phyloP scores from a whole-genome alignment of 2,329 filamentous ascomycete species.

The Alternaria metachromatica region DNA sequence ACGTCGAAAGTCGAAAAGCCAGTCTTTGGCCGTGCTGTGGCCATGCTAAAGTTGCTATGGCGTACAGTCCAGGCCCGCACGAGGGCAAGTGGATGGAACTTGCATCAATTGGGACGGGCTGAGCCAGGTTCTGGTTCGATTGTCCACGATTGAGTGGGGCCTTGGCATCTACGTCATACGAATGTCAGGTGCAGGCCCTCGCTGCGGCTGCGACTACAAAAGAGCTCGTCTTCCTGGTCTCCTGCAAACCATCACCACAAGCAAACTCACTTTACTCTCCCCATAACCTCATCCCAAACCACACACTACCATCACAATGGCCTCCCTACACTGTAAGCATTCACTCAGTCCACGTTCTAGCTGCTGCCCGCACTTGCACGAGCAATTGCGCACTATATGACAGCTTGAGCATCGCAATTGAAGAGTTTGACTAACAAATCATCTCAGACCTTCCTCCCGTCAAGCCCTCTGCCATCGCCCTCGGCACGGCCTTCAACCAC shows the following conservation, averaged over 20 bases:
- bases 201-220: constrained; percentile 38
- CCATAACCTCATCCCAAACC: constrained; percentile 21
- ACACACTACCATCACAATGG: constrained; percentile 56
- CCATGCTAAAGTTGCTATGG: constrained; percentile 11
- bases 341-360: background rate
- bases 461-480: constrained; percentile 96
- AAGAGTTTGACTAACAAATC: constrained; percentile 23
- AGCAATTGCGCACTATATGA: constrained; percentile 17
- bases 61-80: constrained; percentile 23
- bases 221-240: constrained; percentile 38
- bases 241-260: constrained; percentile 20
- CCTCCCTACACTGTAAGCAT: constrained; percentile 65
- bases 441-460: constrained; percentile 74
- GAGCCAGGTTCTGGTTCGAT: constrained; percentile 23
- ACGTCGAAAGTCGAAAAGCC: constrained; percentile 6
- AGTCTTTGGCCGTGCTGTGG: constrained; percentile 6
- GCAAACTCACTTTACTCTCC: constrained; percentile 16
- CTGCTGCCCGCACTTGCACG: background rate
- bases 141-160: constrained; percentile 16
- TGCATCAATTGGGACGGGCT: constrained; percentile 26
- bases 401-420: constrained; percentile 10
- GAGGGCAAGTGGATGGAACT: constrained; percentile 14
- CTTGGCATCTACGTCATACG: constrained; percentile 38
- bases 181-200: constrained; percentile 37
- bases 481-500: constrained; percentile 96